Evolutionary conservation across 2,329 filamentous ascomycete genomes (phyloP).

Genomic region (Ophiostoma novo-ulmi): DNA sequence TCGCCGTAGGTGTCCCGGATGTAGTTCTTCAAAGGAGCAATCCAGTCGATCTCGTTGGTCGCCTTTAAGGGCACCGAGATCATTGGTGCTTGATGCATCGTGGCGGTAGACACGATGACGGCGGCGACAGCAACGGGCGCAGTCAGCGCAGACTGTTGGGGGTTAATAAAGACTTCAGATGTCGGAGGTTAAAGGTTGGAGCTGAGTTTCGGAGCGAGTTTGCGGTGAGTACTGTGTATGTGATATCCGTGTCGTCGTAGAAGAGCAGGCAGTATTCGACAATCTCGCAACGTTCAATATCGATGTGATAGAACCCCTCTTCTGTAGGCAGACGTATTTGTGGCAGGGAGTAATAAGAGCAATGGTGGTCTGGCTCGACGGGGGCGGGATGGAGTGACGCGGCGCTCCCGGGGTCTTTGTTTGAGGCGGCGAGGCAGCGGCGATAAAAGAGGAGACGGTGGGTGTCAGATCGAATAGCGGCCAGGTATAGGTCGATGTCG

Average conservation of each 20-base stretch:
- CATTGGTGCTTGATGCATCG: constrained; percentile 86
- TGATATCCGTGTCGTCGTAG: not conserved
- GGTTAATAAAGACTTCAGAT: not conserved
- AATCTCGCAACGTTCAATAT: not conserved
- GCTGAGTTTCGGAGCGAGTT: not conserved
- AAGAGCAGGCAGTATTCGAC: not conserved
- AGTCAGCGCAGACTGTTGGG: constrained; percentile 4
- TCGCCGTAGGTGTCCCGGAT: constrained; percentile 93
- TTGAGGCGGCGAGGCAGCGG: not conserved
- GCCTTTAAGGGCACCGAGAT: constrained; percentile 86
- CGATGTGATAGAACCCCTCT: not conserved
- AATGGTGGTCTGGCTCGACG: not conserved
- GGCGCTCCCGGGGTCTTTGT: constrained; percentile 9
- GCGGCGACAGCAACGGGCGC: not conserved
- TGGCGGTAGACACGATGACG: constrained; percentile 20
- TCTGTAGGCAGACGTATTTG: not conserved
- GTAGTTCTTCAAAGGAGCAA: constrained; percentile 84
- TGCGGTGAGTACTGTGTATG: not conserved
- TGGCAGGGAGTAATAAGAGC: not conserved
- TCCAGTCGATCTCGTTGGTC: constrained; percentile 98
- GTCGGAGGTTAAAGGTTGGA: not conserved
- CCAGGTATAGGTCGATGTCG: not conserved
- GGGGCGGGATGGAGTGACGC: constrained; percentile 2
- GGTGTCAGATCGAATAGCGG: not conserved
- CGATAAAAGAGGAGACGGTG: not conserved